Evolutionary conservation across 768 basidiomycete genomes (phyloP).

Genomic region (Serendipita sp.): DNA sequence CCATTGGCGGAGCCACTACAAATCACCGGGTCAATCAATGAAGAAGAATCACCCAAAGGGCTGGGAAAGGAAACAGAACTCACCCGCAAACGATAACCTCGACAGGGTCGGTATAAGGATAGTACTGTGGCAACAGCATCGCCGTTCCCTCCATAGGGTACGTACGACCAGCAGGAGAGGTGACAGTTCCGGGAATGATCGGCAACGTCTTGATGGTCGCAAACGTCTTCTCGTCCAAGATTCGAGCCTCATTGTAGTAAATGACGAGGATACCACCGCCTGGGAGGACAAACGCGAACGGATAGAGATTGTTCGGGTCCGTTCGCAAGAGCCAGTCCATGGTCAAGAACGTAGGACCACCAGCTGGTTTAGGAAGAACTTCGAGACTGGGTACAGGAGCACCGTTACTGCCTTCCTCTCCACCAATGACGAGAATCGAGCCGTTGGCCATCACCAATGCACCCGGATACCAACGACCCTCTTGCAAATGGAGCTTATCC

Average conservation of each 20-base stretch:
- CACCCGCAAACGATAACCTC: conserved; percentile 11
- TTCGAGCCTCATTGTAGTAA: conserved; percentile 70
- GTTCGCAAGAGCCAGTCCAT: conserved; percentile 28
- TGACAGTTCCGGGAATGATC: conserved; percentile 34
- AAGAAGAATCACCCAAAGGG: too few species aligned
- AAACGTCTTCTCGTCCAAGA: conserved; percentile 52
- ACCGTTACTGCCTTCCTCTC: conserved; percentile 59
- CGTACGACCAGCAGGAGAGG: conserved; percentile 12
- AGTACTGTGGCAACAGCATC: conserved; percentile 29
- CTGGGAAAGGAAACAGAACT: too few species aligned
- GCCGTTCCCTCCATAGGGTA: conserved; percentile 13
- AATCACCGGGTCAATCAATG: too few species aligned
- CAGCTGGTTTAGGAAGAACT: conserved; percentile 23
- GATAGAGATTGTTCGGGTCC: conserved; percentile 68
- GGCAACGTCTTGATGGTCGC: conserved; percentile 28
- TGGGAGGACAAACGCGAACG: conserved; percentile 57
- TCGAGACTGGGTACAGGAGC: conserved; percentile 53
- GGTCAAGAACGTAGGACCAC: conserved; percentile 24
- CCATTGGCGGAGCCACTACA: conserved; percentile 12
- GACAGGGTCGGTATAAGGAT: conserved; percentile 41
- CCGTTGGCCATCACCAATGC: conserved; percentile 71
- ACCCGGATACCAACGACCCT: conserved; percentile 24
- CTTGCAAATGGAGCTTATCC: conserved; percentile 42
- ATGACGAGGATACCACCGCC: conserved; percentile 56
- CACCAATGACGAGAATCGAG: conserved; percentile 56